A percentile compares a stretch with the other conserved stretches of the same genome.
Evolutionary conservation across 495 filamentous ascomycete genomes (phyloP).

Genomic region (Trichoderma parareesei): DNA sequence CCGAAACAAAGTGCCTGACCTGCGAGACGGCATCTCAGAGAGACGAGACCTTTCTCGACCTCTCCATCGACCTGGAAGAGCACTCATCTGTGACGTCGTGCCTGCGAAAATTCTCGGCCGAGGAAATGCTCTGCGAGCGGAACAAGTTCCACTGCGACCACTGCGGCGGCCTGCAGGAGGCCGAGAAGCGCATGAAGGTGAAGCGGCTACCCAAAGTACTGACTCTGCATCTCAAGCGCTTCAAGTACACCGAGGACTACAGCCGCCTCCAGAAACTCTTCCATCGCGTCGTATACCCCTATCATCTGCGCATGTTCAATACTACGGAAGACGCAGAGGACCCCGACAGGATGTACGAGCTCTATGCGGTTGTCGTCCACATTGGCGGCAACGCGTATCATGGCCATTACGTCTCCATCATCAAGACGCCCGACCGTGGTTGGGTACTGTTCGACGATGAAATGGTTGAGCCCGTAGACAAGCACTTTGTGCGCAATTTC

Average conservation of each 20-base stretch:
- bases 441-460: conserved; percentile 98
- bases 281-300: conserved; percentile 93
- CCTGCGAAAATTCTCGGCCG: conserved; percentile 88
- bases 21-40: conserved; percentile 93
- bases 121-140: conserved; percentile 96
- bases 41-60: conserved; percentile 90
- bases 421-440: conserved; percentile 92
- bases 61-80: conserved; percentile 92
- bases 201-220: conserved; percentile 88
- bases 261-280: conserved; percentile 93
- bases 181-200: conserved; percentile 98
- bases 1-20: conserved; percentile 92
- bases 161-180: conserved; percentile 93
- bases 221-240: conserved; percentile 87
- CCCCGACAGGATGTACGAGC: conserved; percentile 87
- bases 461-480: conserved; percentile 96
- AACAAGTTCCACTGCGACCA: conserved; percentile 99
- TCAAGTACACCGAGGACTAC: conserved; percentile 95
- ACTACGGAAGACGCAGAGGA: conserved; percentile 96
- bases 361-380: conserved; percentile 98
- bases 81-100: conserved; percentile 96
- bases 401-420: conserved; percentile 93
- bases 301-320: conserved; percentile 93
- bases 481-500: conserved; percentile 93
- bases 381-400: conserved; percentile 98